These are phyloP conservation scores for Kurtzmaniella cleridarum DNA, from an alignment of 805 yeast genomes.

Conservation along the genomic window DNA sequence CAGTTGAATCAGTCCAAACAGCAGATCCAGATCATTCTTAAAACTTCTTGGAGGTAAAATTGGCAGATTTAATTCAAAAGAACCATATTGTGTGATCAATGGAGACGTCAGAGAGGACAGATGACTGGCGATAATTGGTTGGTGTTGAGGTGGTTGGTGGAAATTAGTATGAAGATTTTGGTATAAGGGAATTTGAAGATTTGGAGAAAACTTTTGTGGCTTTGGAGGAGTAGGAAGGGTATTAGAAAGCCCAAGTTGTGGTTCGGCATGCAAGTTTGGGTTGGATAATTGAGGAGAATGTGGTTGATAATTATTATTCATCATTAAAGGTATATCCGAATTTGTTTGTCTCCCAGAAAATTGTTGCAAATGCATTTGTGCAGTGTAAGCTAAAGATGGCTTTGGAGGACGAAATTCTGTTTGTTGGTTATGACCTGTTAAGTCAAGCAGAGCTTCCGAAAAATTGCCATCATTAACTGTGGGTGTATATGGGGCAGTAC, in stretches of 20 bases:
- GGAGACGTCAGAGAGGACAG: constrained; percentile 3
- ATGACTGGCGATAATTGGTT: background rate
- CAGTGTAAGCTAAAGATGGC: background rate
- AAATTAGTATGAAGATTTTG: background rate
- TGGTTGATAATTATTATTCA: background rate
- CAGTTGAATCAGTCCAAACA: constrained; percentile 7
- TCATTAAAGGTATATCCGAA: background rate
- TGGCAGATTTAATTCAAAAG: constrained; percentile 2
- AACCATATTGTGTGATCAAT: constrained; percentile 1
- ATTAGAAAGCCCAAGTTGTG: background rate
- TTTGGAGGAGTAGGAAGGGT: background rate
- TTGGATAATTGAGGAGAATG: background rate
- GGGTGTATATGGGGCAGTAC: constrained; percentile 3
- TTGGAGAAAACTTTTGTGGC: background rate
- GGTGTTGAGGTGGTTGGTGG: background rate
- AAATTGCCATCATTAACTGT: constrained; percentile 3
- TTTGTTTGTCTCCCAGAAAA: background rate
- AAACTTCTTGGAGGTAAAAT: constrained; percentile 17
- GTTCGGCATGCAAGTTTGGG: background rate
- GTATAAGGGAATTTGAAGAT: background rate
- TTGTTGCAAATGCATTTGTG: constrained; percentile 1
- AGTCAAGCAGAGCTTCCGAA: background rate
- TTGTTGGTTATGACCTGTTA: too few relatives aligned
- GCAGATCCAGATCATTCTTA: constrained; percentile 20
- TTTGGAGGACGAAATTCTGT: background rate